Percentiles rank a stretch among this genome's conserved stretches.
These are phyloP conservation scores for Candida pseudocylindracea DNA, from an alignment of 1,139 yeast species.

Conservation along the genomic window DNA sequence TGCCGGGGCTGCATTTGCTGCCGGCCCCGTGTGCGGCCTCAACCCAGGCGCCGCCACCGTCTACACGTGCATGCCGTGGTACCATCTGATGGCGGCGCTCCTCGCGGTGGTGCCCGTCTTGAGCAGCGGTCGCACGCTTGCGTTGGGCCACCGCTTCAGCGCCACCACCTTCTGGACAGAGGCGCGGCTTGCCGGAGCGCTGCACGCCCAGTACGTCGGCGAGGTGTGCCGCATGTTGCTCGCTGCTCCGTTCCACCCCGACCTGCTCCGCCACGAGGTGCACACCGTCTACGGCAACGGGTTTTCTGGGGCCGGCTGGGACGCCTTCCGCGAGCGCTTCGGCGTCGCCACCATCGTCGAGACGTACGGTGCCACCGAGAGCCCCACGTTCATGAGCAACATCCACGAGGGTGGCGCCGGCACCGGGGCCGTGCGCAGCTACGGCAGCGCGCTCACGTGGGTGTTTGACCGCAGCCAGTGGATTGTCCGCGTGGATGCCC, in stretches of 20 bases:
- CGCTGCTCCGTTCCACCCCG: conserved; percentile 39
- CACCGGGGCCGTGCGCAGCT: conserved; percentile 74
- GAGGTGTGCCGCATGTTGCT: conserved; percentile 81
- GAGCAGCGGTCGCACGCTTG: conserved; percentile 45
- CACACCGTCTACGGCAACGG: conserved; percentile 83
- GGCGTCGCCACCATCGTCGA: conserved; percentile 63
- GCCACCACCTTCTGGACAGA: conserved; percentile 85
- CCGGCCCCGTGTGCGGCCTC: conserved; percentile 42
- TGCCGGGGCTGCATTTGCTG: conserved; percentile 51
- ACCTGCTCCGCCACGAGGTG: conserved; percentile 46
- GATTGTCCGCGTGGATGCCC: conserved; percentile 59
- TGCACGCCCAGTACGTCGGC: conserved; percentile 85
- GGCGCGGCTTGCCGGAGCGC: conserved; percentile 45
- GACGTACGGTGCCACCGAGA: conserved; percentile 86
- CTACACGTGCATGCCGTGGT: conserved; percentile 87
- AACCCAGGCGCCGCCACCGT: conserved; percentile 22
- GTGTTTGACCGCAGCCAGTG: conserved; percentile 34
- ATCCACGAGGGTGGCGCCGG: conserved; percentile 65
- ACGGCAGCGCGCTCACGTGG: conserved; percentile 41
- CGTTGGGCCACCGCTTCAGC: conserved; percentile 66
- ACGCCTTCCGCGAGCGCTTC: conserved; percentile 54
- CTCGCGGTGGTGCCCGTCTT: conserved; percentile 64
- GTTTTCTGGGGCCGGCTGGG: conserved; percentile 82
- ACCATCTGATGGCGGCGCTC: conserved; percentile 86
- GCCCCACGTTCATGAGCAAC: conserved; percentile 78